Evolutionary conservation across 352 stramenopile species (phyloP).

Genomic region (Pythium pyrilobum): DNA sequence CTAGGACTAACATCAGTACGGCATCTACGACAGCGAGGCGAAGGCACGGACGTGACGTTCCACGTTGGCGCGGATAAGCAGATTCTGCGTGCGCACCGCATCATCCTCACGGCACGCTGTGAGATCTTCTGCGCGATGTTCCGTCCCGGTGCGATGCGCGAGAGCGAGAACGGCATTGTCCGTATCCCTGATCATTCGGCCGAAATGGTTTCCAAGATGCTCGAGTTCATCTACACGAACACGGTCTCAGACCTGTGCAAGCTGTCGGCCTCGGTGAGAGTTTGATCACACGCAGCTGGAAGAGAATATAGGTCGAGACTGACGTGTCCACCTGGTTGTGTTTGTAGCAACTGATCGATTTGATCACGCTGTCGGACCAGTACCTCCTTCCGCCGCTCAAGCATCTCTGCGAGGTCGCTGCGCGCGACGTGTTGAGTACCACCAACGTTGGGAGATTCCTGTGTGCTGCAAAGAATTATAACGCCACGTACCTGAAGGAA

Average conservation of each 20-base stretch:
- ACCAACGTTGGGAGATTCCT: slow-evolving; percentile 76
- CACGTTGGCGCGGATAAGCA: slow-evolving; percentile 63
- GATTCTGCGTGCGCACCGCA: slow-evolving; percentile 54
- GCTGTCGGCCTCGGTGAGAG: slow-evolving; percentile 65
- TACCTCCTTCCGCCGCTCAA: slow-evolving; percentile 75
- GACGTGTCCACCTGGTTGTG: background rate
- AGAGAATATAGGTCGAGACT: too few species aligned
- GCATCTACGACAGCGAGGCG: slow-evolving; percentile 32
- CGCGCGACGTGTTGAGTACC: slow-evolving; percentile 61
- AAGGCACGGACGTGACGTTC: slow-evolving; percentile 64
- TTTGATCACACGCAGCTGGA: too few species aligned
- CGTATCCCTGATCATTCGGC: slow-evolving; percentile 73
- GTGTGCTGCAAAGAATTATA: slow-evolving; percentile 78
- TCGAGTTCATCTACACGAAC: slow-evolving; percentile 93
- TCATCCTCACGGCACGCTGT: slow-evolving; percentile 78
- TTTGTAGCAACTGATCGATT: slow-evolving; percentile 78
- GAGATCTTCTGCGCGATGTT: slow-evolving; percentile 91
- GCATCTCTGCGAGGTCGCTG: slow-evolving; percentile 70
- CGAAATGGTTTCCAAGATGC: slow-evolving; percentile 87
- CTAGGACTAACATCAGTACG: too few species aligned
- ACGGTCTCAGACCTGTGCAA: slow-evolving; percentile 73
- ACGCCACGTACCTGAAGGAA: slow-evolving; percentile 78
- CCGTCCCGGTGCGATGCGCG: slow-evolving; percentile 73
- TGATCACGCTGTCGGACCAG: slow-evolving; percentile 76
- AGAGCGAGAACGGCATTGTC: slow-evolving; percentile 78